Base-by-base conservation (phyloP, 305 asterid species). In the Coffea humblotiana region DNA sequence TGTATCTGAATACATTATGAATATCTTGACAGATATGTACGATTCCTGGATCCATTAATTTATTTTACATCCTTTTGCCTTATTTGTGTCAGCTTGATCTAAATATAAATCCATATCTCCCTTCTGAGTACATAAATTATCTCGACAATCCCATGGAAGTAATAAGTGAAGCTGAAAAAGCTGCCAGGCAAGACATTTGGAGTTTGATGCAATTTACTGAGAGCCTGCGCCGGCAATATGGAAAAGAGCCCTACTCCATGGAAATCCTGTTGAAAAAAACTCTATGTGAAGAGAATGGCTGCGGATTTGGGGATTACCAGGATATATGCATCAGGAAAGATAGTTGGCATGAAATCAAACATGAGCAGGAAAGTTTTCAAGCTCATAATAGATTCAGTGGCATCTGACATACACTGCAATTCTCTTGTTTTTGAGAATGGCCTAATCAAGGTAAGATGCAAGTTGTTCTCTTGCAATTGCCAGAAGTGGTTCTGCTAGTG, bases 241-340 rank as follows among this genome's bases (percentile, higher is more conserved):
- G 99, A 78, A 93, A 92, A 83, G 99, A 91, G 88, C 99, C 99
- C 81, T 92, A 86, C 88, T 90, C 99, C 73, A 95, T 95, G 99
- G 99, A 93, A 84, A 90, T 93, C 81, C 77, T 95, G 78, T 87
- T 95, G 90, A 95, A 93, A 91, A 91, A 95, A 95, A 89, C 97
- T 95, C 32, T 93, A 95, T 75, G 96, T 93, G 74, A 93, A 88
- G 90, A 89, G 99, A 89, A 95, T 95, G 99, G 92, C 98, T 66
- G 97, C 98, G 67, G 99, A 95, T 88, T 79, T 95, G 84, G 99
- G 99, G 80, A 95, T 95, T 80, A 84, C 84, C 68, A 86, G 87
- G 79, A 89, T 95, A 80, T 88, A 85, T 82, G 89, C 93, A 78
- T 90, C 92, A 12, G 98, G 97, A 80, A 95, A 93, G 91, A 84